Evolutionary conservation across 805 yeast genomes (phyloP).

Genomic region (Torulaspora quercuum): DNA sequence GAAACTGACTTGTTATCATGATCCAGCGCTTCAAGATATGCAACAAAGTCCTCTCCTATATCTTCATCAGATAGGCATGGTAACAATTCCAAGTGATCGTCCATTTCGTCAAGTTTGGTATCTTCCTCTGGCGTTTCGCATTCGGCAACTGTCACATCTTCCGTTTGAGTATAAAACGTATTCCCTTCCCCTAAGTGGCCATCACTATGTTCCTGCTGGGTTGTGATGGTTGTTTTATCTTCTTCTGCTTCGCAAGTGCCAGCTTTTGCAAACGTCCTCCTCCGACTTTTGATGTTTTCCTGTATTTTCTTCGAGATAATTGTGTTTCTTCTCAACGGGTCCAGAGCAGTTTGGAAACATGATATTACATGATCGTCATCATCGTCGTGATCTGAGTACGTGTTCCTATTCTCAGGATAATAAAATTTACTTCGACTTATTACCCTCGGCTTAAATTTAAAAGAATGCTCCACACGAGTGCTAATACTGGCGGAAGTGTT

Average conservation of each 20-base stretch:
- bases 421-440: slow-evolving; percentile 21
- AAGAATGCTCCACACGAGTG: slow-evolving; percentile 10
- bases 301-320: slow-evolving; percentile 22
- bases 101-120: not conserved
- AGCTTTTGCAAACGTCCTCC: slow-evolving; percentile 8
- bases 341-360: slow-evolving; percentile 17
- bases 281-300: slow-evolving; percentile 15
- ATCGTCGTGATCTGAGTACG: slow-evolving; percentile 1
- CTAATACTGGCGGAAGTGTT: slow-evolving; percentile 14
- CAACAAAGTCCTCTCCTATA: slow-evolving; percentile 22
- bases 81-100: slow-evolving; percentile 8
- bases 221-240: not conserved
- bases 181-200: no score
- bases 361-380: slow-evolving; percentile 13
- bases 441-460: slow-evolving; percentile 31
- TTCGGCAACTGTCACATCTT: not conserved
- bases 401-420: slow-evolving; percentile 13
- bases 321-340: slow-evolving; percentile 28
- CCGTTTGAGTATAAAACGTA: no score
- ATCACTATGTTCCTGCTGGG: not conserved
- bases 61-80: slow-evolving; percentile 12
- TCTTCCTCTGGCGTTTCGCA: not conserved
- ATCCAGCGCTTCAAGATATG: slow-evolving; percentile 16
- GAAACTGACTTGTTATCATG: slow-evolving; percentile 16
- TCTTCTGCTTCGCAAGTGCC: not conserved